Evolutionary conservation across 257 asterid species (phyloP), one percentile per base, ranked within the genome.

Genomic region (Asclepias syriaca): DNA sequence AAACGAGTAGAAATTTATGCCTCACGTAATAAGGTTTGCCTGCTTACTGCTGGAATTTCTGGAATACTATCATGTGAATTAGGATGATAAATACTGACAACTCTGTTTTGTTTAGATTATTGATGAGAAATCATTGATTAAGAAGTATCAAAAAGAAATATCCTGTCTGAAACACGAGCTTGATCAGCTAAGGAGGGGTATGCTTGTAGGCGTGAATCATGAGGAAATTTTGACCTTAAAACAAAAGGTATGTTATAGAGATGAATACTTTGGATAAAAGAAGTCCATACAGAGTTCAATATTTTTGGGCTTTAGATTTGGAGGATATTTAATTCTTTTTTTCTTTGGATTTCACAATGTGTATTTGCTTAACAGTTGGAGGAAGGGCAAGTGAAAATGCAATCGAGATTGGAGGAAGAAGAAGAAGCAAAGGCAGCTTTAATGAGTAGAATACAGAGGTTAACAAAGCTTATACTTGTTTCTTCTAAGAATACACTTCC

Each of bases 341-440:
- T 34, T 48, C 71, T 27, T 21, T 21, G 40, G 61, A 70, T 54
- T 70, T 34, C 63, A 6, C 6, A n/a, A 34, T 69, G 5, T 67
- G 46, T 22, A 24, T 68, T 32, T 24, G 29, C 48, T 71, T 57
- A 50, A 59, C 78, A 95, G 99, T 85, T 95, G 87, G 98, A 95
- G 86, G 97, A 90, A 84, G 99, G 99, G 55, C 99, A 95, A 85
- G 88, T 88, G 67, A 95, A 93, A 89, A 92, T 95, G 99, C 98
- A 88, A 76, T 95, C 97, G 60, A 87, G 99, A 77, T 84, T 95
- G 86, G 99, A 95, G 87, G 99, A 95, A 87, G 99, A 95, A 74
- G 99, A 95, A 80, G 99, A 95, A 68, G 98, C 97, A 69, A 95
- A 95, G 88, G 89, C 91, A 43, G 99, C 99, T 84, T 72, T 95